A percentile compares a stretch with the other conserved stretches of the same genome.
Evolutionary conservation across 2,329 filamentous ascomycete genomes (phyloP).

Genomic region (Dactylellina parvicollis): DNA sequence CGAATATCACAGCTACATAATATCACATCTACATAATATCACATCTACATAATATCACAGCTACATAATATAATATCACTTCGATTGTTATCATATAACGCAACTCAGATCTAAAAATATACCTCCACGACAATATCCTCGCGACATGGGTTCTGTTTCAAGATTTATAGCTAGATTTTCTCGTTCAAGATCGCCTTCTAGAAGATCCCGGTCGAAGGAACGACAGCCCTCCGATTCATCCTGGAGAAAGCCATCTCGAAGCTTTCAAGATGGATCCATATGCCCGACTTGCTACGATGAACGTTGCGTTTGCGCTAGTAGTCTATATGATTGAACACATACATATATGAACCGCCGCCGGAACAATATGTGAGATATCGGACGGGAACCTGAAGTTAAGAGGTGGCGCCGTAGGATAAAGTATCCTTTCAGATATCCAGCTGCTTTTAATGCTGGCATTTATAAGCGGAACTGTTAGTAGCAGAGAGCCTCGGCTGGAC

Average conservation of each 20-base stretch:
- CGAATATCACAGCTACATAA: no score
- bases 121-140: background rate
- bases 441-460: no score
- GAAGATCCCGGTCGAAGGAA: background rate
- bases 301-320: constrained; percentile 8
- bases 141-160: constrained; percentile 14
- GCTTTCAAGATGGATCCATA: background rate
- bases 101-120: background rate
- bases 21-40: no score
- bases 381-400: no score
- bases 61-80: no score
- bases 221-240: constrained; percentile 8
- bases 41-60: no score
- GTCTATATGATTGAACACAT: constrained; percentile 11
- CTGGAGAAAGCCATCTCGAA: constrained; percentile 1
- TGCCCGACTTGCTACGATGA: constrained; percentile 22
- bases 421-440: no score
- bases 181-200: constrained; percentile 5
- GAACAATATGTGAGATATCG: no score
- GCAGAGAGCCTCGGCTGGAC: no score
- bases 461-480: no score
- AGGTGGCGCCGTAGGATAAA: no score
- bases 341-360: no score
- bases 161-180: constrained; percentile 20
- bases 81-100: background rate